Base-by-base conservation (phyloP, 495 filamentous ascomycete genomes). In the Friedmanniomyces simplex region DNA sequence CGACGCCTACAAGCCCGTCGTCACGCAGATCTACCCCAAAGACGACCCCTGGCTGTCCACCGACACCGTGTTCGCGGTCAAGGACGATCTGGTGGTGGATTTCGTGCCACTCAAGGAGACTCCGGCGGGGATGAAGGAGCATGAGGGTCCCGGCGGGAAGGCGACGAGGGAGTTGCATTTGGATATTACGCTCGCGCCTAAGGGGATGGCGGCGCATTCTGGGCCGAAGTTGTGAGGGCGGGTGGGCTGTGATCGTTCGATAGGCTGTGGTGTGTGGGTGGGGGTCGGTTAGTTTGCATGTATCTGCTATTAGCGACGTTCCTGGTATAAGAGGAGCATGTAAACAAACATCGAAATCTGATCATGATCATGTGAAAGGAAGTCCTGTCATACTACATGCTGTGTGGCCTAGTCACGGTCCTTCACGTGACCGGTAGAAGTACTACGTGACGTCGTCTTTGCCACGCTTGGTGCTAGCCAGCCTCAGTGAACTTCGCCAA, bases 31-130 rank as follows among this genome's bases (percentile, higher is more conserved):
- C 68, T 85, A 82, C 71, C 79, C 80, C 68, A 74, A 71, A 59
- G 76, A 78, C 64, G 79, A 81, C 70, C 76, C 78, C n/a, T 77
- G 81, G 62, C 69, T 84, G 12, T 70, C 72, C 56, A 79, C 77
- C 60, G 82, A 85, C 71, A 80, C 82, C 32, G 82, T 84, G 51
- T 84, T 84, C 60, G 82, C 81, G 10, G 82, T 85, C 67, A 85
- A 85, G 72, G 74, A 82, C 55, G 79, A 82, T 58, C 71, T 85
- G 24, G 74, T 85, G 41, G 79, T 85, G 20, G 79, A 84, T 59
- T 84, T 85, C 68, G 75, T 72, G 62, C 80, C 80, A 47, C 65
- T 76, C 62, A 66, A 64, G 54, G 68, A 70, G 62, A 41, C 49
- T 7, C 61, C 61, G 25, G 16, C 46, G 2, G 22, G 34, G 34